Percentiles rank a stretch among this genome's conserved stretches.
These are phyloP conservation scores for Pleurotus djamor DNA, from an alignment of 768 basidiomycete genomes.

Conservation along the genomic window DNA sequence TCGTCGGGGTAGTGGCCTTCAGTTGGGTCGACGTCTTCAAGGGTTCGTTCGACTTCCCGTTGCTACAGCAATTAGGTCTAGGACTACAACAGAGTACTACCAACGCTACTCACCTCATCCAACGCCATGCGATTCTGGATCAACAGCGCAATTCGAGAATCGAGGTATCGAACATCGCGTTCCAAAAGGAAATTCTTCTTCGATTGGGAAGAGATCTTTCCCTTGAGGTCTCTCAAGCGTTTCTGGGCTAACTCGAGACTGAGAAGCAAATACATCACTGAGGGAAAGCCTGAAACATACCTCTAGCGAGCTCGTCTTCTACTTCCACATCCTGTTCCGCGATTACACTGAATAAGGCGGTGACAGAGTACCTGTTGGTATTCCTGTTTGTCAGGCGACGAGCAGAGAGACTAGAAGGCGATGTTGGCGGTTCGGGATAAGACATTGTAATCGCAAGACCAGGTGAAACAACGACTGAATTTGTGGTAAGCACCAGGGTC, in stretches of 20 bases:
- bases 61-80: conserved; percentile 47
- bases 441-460: conserved; percentile 48
- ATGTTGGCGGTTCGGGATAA: conserved; percentile 57
- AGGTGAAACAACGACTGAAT: conserved; percentile 15
- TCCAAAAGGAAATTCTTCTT: conserved; percentile 99
- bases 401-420: conserved; percentile 64
- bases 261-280: conserved; percentile 5
- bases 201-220: conserved; percentile 95
- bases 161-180: conserved; percentile 96
- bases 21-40: conserved; percentile 93
- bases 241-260: conserved; percentile 74
- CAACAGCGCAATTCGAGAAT: conserved; percentile 93
- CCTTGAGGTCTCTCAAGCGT: conserved; percentile 92
- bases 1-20: conserved; percentile 95
- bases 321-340: conserved; percentile 99
- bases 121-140: conserved; percentile 99
- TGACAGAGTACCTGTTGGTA: conserved; percentile 95
- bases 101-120: conserved; percentile 68
- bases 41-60: conserved; percentile 91
- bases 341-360: conserved; percentile 94
- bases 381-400: conserved; percentile 88
- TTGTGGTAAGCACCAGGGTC: conserved; percentile 5
- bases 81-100: too few relatives aligned
- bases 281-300: conserved; percentile 39
- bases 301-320: conserved; percentile 94